Conservation (phyloP, 2,329 filamentous ascomycete genomes). For the Penicillium sp. region DNA sequence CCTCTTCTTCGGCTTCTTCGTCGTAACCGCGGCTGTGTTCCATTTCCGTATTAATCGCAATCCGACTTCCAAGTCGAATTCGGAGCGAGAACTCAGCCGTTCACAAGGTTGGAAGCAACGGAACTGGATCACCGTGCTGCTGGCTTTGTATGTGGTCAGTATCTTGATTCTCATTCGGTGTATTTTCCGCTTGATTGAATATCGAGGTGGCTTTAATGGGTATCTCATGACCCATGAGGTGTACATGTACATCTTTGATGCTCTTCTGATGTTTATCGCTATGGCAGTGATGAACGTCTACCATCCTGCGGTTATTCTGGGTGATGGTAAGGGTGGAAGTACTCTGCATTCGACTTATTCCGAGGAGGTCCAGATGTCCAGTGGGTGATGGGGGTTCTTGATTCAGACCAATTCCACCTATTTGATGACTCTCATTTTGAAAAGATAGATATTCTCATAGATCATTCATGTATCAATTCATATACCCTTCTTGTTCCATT, state of each 20-base stretch:
- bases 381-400: background rate
- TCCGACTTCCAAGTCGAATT: conserved; percentile 16
- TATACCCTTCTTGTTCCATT: background rate
- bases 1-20: conserved; percentile 62
- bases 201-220: conserved; percentile 30
- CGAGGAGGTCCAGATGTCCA: conserved; percentile 14
- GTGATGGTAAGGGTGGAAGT: conserved; percentile 19
- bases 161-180: conserved; percentile 31
- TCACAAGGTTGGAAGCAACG: conserved; percentile 21
- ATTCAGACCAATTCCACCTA: too few relatives aligned
- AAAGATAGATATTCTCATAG: too few relatives aligned
- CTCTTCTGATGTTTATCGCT: conserved; percentile 30
- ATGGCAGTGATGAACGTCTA: conserved; percentile 29
- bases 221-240: conserved; percentile 33
- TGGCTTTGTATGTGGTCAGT: conserved; percentile 24
- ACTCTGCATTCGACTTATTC: background rate
- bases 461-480: too few relatives aligned
- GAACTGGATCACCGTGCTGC: conserved; percentile 23
- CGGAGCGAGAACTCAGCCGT: conserved; percentile 10
- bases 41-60: conserved; percentile 47
- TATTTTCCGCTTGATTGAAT: conserved; percentile 36
- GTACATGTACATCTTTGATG: conserved; percentile 35
- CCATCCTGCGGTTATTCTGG: conserved; percentile 25
- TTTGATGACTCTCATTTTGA: too few relatives aligned
- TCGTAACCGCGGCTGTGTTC: conserved; percentile 55